Percentiles rank a stretch among this genome's conserved stretches.
These are phyloP conservation scores for Dorcoceras hygrometricum DNA, from an alignment of 257 asterid species.

Conservation along the genomic window DNA sequence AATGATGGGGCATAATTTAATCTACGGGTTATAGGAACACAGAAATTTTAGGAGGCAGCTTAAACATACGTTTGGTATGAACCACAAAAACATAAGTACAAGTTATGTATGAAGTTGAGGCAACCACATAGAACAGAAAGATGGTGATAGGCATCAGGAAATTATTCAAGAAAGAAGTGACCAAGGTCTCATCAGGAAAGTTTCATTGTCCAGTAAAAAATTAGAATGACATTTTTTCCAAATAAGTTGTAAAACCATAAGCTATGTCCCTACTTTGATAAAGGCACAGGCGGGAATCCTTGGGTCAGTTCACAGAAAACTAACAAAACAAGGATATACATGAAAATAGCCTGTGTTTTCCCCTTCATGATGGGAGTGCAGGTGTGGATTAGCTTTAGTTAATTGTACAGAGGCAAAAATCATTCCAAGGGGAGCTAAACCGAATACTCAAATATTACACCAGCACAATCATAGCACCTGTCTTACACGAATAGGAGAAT, in stretches of 20 bases:
- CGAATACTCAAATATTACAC: constrained; percentile 30
- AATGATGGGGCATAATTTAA: not conserved
- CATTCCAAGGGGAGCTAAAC: constrained; percentile 29
- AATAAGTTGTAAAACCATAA: not conserved
- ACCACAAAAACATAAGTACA: not conserved
- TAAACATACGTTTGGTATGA: not conserved
- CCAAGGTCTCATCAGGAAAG: not conserved
- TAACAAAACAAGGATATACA: no score
- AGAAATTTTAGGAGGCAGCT: not conserved
- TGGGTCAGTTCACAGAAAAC: no score
- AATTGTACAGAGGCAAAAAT: constrained; percentile 12
- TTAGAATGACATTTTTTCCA: not conserved
- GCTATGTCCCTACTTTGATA: not conserved
- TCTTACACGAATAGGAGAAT: constrained; percentile 49
- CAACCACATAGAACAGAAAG: not conserved
- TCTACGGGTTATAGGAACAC: not conserved
- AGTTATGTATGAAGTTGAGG: not conserved
- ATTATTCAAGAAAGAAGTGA: not conserved
- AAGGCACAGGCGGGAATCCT: no score
- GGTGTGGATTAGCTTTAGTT: no score
- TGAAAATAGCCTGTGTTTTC: no score
- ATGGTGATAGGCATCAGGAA: not conserved
- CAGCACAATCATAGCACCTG: constrained; percentile 50
- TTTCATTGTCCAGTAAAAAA: not conserved
- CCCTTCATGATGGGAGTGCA: no score